phyloP scores from a whole-genome alignment of 768 basidiomycete species.

The Lentinula sp. region DNA sequence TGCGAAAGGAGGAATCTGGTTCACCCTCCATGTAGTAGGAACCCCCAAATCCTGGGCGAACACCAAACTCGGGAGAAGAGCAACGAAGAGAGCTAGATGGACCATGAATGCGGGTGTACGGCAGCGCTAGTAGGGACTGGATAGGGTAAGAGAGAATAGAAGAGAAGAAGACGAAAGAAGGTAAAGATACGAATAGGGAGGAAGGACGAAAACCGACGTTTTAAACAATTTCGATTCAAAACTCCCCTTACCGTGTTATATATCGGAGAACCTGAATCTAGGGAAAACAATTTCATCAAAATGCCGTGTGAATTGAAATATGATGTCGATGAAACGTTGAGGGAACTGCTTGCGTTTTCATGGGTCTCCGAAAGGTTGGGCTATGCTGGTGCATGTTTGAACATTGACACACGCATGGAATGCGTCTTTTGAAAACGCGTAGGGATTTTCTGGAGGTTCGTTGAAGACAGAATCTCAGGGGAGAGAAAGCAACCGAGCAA shows the following conservation, averaged over 20 bases:
- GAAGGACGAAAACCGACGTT: not conserved
- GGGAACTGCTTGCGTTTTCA: too few relatives aligned
- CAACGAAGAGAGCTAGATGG: not conserved
- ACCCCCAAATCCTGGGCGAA: slow-evolving; percentile 20
- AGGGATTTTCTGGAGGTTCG: too few relatives aligned
- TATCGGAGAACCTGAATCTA: slow-evolving; percentile 33
- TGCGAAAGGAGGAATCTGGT: slow-evolving; percentile 3
- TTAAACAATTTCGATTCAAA: not conserved
- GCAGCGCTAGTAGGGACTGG: not conserved
- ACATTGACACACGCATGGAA: too few relatives aligned
- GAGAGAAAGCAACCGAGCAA: too few relatives aligned
- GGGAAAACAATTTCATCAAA: slow-evolving; percentile 12
- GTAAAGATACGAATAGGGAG: not conserved
- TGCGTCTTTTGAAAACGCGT: too few relatives aligned
- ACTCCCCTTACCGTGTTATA: slow-evolving; percentile 31
- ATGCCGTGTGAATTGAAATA: too few relatives aligned
- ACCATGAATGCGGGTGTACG: not conserved
- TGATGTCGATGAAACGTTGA: too few relatives aligned
- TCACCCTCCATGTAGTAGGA: slow-evolving; percentile 24
- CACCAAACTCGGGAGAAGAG: not conserved
- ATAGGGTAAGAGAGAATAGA: not conserved
- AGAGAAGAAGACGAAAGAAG: not conserved
- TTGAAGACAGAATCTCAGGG: too few relatives aligned
- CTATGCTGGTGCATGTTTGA: too few relatives aligned
- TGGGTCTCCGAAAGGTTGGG: too few relatives aligned